Conservation (phyloP, 1,139 yeast species). For the Candida smagusa region DNA sequence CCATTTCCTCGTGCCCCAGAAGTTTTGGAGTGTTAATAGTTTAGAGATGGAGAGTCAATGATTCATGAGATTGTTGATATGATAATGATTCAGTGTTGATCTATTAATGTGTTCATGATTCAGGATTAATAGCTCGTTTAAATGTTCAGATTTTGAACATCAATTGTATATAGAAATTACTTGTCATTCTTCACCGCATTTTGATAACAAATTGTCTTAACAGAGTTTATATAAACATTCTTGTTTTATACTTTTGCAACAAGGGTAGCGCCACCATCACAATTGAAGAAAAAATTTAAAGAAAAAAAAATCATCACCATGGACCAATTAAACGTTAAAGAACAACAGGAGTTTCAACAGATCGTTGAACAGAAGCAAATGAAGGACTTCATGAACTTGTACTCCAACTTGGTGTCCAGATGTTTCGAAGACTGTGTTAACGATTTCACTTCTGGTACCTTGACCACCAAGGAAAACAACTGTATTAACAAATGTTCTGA, state of each 20-base stretch:
- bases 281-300: slow-evolving; percentile 2
- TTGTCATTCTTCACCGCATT: no score
- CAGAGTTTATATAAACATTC: no score
- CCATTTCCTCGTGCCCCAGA: slow-evolving; percentile 66
- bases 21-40: slow-evolving; percentile 31
- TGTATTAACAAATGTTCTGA: slow-evolving; percentile 94
- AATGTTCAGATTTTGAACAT: no score
- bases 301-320: slow-evolving; percentile 26
- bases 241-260: no score
- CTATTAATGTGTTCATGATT: no score
- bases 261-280: no score
- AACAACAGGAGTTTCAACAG: slow-evolving; percentile 94
- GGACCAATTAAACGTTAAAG: slow-evolving; percentile 86
- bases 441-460: slow-evolving; percentile 89
- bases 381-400: slow-evolving; percentile 97
- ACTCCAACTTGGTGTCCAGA: slow-evolving; percentile 92
- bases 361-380: slow-evolving; percentile 96
- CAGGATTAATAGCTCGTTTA: no score
- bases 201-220: no score
- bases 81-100: no score
- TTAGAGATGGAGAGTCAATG: no score
- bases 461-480: slow-evolving; percentile 77
- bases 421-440: slow-evolving; percentile 97
- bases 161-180: no score
- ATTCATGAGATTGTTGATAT: no score